Evolutionary conservation across 768 basidiomycete genomes (phyloP).

Genomic region (Lanmaoa rubissima): DNA sequence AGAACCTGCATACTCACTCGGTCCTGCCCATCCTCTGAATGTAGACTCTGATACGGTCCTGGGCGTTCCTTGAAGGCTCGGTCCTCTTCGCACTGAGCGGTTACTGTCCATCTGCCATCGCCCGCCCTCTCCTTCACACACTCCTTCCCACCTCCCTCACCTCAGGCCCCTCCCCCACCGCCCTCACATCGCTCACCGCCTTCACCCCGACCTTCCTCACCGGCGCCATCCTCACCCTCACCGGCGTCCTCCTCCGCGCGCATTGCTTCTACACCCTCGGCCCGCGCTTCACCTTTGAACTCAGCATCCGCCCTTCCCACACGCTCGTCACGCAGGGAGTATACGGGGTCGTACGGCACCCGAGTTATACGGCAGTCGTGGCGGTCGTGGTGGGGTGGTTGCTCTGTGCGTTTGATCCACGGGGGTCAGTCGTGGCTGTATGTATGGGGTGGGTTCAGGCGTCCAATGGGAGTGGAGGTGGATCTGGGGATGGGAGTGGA

Average conservation of each 20-base stretch:
- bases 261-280: constrained; percentile 24
- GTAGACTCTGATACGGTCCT: background rate
- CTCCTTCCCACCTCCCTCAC: background rate
- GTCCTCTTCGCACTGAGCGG: background rate
- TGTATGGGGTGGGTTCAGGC: background rate
- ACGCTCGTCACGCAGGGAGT: constrained; percentile 26
- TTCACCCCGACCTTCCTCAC: constrained; percentile 11
- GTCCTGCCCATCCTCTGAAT: background rate
- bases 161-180: background rate
- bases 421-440: background rate
- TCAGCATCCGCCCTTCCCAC: constrained; percentile 20
- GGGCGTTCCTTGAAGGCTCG: constrained; percentile 7
- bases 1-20: background rate
- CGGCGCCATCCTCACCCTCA: background rate
- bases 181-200: constrained; percentile 9
- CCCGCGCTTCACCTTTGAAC: constrained; percentile 22
- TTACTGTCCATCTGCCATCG: background rate
- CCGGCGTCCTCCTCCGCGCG: constrained; percentile 9
- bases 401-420: constrained; percentile 4
- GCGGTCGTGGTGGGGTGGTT: background rate
- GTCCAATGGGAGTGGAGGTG: background rate
- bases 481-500: background rate
- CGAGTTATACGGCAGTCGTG: constrained; percentile 20
- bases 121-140: background rate
- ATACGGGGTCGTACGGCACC: constrained; percentile 31